Evolutionary conservation across 192 early-diverging fungal species (phyloP).

Genomic region (Coemansia erecta): DNA sequence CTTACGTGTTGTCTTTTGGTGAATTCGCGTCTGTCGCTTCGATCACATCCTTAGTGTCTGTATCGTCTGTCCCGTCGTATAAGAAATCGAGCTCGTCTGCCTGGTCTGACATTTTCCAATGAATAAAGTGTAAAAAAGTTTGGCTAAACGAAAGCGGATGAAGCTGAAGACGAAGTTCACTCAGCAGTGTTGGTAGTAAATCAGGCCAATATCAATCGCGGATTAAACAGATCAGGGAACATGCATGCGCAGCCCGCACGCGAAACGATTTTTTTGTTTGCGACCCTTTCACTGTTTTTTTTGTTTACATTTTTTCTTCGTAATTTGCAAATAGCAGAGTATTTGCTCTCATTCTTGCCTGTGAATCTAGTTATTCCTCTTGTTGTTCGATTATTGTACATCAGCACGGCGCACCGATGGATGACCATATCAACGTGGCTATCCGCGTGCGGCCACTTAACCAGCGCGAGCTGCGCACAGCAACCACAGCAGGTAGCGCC

Average conservation of each 20-base stretch:
- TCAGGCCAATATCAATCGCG: too few species aligned
- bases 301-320: neutral
- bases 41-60: neutral
- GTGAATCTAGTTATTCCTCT: neutral
- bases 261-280: too few species aligned
- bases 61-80: constrained; percentile 32
- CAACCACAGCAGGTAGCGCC: constrained; percentile 33
- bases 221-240: too few species aligned
- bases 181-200: too few species aligned
- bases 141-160: too few species aligned
- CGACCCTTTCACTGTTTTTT: neutral
- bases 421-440: constrained; percentile 66
- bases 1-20: constrained; percentile 1
- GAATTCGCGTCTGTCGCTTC: neutral
- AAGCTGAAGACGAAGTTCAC: too few species aligned
- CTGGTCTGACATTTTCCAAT: constrained; percentile 13
- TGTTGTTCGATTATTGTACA: neutral
- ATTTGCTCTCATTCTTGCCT: too few species aligned
- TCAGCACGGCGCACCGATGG: constrained; percentile 28
- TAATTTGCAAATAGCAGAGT: neutral
- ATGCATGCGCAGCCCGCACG: too few species aligned
- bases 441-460: constrained; percentile 72
- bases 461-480: constrained; percentile 55
- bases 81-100: constrained; percentile 49
- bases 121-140: too few species aligned